phyloP scores from a whole-genome alignment of 805 yeast species.

The Ogataea dorogensis region DNA sequence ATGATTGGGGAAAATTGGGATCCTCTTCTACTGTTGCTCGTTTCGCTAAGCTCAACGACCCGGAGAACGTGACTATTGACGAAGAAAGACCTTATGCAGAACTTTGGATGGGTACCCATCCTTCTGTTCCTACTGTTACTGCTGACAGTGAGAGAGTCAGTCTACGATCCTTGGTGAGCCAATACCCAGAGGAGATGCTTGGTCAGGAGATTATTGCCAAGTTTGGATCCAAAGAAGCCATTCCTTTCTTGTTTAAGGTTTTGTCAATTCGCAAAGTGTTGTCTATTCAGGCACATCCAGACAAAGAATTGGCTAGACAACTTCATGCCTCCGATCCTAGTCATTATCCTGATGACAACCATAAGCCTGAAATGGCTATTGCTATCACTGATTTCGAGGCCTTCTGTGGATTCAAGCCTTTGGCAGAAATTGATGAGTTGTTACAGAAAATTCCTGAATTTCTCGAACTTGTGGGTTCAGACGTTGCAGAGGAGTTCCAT shows the following conservation, averaged over 20 bases:
- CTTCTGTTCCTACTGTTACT: conserved; percentile 76
- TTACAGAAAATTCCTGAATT: conserved; percentile 78
- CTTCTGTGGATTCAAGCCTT: conserved; percentile 96
- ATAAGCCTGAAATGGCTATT: conserved; percentile 99
- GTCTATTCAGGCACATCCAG: conserved; percentile 97
- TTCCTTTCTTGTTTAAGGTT: conserved; percentile 93
- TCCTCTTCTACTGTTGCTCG: conserved; percentile 83
- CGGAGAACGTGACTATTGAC: conserved; percentile 53
- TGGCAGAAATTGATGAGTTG: conserved; percentile 68
- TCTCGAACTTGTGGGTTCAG: conserved; percentile 63
- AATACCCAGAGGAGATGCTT: conserved; percentile 56
- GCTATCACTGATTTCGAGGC: conserved; percentile 97
- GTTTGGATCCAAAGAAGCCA: conserved; percentile 66
- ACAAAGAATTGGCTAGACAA: conserved; percentile 74
- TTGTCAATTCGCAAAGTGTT: conserved; percentile 89
- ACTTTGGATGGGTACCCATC: conserved; percentile 99
- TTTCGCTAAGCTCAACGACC: conserved; percentile 72
- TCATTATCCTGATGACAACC: conserved; percentile 96
- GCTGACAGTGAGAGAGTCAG: conserved; percentile 49
- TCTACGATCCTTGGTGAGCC: conserved; percentile 65
- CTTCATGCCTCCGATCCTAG: conserved; percentile 82
- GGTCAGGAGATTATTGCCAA: conserved; percentile 57
- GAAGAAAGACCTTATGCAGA: conserved; percentile 91
- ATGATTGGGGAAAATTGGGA: conserved; percentile 67
- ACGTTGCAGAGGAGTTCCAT: conserved; percentile 52